These are phyloP conservation scores for Kickxella alabastrina DNA, from an alignment of 192 early-diverging fungal genomes.

Conservation along the genomic window DNA sequence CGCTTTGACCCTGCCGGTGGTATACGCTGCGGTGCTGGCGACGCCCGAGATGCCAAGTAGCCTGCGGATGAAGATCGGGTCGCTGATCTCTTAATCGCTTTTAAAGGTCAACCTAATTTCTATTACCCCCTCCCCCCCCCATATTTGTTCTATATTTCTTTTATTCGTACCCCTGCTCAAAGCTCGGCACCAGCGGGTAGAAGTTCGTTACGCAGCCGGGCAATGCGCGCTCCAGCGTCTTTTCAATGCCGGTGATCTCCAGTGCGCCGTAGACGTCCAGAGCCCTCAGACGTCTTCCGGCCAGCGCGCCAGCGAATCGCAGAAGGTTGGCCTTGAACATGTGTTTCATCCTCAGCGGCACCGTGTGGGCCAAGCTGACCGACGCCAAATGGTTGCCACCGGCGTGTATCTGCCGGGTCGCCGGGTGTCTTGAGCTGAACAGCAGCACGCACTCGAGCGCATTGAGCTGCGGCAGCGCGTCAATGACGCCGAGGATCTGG, in stretches of 20 bases:
- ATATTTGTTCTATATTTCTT: too few species aligned
- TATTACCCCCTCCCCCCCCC: neutral
- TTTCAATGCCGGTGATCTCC: constrained; percentile 11
- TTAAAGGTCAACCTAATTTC: neutral
- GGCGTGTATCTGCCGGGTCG: neutral
- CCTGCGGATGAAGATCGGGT: constrained; percentile 37
- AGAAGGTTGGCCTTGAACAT: constrained; percentile 21
- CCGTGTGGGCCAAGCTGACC: constrained; percentile 15
- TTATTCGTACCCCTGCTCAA: too few species aligned
- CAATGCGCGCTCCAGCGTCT: constrained; percentile 4
- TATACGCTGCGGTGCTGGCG: constrained; percentile 21
- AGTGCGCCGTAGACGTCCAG: constrained; percentile 28
- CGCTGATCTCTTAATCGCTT: constrained; percentile 12
- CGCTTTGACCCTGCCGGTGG: constrained; percentile 33
- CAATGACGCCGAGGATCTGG: constrained; percentile 13
- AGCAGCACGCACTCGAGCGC: constrained; percentile 31
- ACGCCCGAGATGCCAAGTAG: constrained; percentile 10
- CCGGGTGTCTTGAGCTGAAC: constrained; percentile 8
- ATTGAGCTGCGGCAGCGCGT: neutral
- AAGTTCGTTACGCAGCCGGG: constrained; percentile 12
- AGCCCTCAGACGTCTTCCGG: too few species aligned
- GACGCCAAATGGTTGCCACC: neutral
- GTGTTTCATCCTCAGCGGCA: constrained; percentile 8
- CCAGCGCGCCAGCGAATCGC: constrained; percentile 13
- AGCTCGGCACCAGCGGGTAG: constrained; percentile 19